Evolutionary conservation across 768 basidiomycete genomes (phyloP), one percentile per base, ranked within the genome.

Genomic region (Phlebiopsis flavidoalba): DNA sequence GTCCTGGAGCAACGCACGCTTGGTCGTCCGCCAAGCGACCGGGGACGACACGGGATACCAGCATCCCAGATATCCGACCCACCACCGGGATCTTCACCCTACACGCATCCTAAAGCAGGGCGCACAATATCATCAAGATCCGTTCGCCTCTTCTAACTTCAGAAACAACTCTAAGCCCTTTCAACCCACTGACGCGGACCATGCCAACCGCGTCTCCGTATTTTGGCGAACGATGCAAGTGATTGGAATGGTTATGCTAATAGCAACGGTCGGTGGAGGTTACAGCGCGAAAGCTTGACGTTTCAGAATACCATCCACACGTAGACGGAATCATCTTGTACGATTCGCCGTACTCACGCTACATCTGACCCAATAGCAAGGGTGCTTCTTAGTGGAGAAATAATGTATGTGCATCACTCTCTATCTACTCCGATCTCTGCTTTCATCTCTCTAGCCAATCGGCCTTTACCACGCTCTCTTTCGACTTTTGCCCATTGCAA

Each of bases 381-480:
- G 19, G 15, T 5, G 10, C 31, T 24, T 7, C 31, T 24, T 7
- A 52, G 50, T 6, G 53, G 31, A 53, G 10, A 26, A 19, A n/a
- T 17, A 26, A 4, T 33, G 33, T 31, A 31, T 31, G 6, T 31
- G 6, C 2, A 31, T 36, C 31, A 60, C 21, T 47, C 26, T n/a
- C 35, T 26, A 56, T 57, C 56, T 26, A n/a, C 14, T 11, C 11
- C 58, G 17, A 11, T n/a, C 36, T 7, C 22, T 49, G 14, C 71
- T 76, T 69, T 74, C n/a, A n/a, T 84, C 75, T 91, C 90, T 66
- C 88, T 79, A 45, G 77, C 77, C 51, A 93, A 67, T 65, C 91
- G 76, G 2, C 91, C 91, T 69, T 90, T 92, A 14, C 91, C 91
- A 62, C 91, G 75, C 36, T 85, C 85, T 60, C 76, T 64, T 26